These are phyloP conservation scores for Trichosporon faecale DNA, from an alignment of 1,284 basidiomycete species.

Conservation along the genomic window DNA sequence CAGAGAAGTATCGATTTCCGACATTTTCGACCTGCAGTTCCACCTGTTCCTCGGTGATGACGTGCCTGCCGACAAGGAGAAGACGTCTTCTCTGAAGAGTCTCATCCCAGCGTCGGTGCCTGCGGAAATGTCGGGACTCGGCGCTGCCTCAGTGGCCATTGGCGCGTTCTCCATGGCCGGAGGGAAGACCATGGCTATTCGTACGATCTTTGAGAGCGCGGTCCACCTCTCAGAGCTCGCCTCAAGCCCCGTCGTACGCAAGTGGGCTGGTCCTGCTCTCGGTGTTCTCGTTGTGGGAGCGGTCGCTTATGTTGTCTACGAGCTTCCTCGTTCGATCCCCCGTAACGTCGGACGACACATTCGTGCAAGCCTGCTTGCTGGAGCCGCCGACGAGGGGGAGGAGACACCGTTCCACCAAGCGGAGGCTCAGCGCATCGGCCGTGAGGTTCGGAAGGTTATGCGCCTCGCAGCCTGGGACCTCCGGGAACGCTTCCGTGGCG, in stretches of 20 bases:
- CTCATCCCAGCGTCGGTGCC: constrained; percentile 35
- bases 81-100: constrained; percentile 28
- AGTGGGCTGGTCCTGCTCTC: constrained; percentile 82
- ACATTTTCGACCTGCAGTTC: constrained; percentile 85
- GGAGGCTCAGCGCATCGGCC: constrained; percentile 68
- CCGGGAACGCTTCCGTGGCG: constrained; percentile 73
- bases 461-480: constrained; percentile 90
- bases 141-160: constrained; percentile 70
- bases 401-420: constrained; percentile 63
- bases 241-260: constrained; percentile 74
- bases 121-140: constrained; percentile 61
- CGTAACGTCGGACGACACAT: constrained; percentile 76
- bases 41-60: constrained; percentile 58
- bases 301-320: constrained; percentile 77
- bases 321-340: constrained; percentile 89
- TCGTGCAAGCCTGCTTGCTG: constrained; percentile 56
- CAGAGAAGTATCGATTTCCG: constrained; percentile 57
- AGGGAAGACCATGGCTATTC: constrained; percentile 71
- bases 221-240: constrained; percentile 73
- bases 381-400: constrained; percentile 36
- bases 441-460: constrained; percentile 92
- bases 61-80: constrained; percentile 51
- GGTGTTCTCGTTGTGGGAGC: constrained; percentile 68
- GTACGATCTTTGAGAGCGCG: constrained; percentile 71
- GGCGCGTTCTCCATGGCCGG: constrained; percentile 87